Percentiles rank a stretch among this genome's conserved stretches.
phyloP scores from a whole-genome alignment of 1,139 yeast genomes.

The Nakaseomyces glabratus region DNA sequence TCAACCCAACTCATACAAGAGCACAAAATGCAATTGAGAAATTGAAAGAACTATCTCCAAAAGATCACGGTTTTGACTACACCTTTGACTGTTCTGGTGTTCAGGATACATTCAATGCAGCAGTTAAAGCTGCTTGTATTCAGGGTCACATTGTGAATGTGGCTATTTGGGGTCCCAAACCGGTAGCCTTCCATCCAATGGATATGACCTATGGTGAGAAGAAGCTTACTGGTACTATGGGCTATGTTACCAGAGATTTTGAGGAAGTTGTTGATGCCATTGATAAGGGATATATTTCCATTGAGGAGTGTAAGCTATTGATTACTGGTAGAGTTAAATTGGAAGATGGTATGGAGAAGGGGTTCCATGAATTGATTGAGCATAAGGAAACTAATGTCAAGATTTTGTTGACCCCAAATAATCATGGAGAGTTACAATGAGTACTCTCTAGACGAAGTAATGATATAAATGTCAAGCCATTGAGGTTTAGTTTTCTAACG shows the following conservation, averaged over 20 bases:
- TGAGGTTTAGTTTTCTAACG: background rate
- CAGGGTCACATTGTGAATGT: constrained; percentile 45
- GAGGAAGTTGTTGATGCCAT: constrained; percentile 41
- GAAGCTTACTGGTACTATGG: constrained; percentile 40
- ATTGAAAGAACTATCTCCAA: constrained; percentile 33
- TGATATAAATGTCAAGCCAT: background rate
- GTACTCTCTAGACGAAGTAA: no score
- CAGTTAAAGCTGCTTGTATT: constrained; percentile 35
- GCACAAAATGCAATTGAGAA: constrained; percentile 30
- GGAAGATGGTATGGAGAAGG: constrained; percentile 39
- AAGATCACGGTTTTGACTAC: constrained; percentile 37
- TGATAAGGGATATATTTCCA: constrained; percentile 35
- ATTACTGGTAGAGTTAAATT: constrained; percentile 39
- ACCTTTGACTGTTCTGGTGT: constrained; percentile 46
- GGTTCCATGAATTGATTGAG: constrained; percentile 36
- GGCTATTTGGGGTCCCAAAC: constrained; percentile 42
- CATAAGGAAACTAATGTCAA: constrained; percentile 42
- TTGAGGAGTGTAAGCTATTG: constrained; percentile 34
- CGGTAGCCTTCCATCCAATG: constrained; percentile 40
- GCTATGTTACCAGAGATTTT: constrained; percentile 41
- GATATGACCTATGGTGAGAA: constrained; percentile 39
- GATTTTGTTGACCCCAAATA: constrained; percentile 31
- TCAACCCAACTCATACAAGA: constrained; percentile 39
- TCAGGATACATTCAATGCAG: constrained; percentile 37
- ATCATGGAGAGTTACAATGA: constrained; percentile 16